phyloP scores from a whole-genome alignment of 2,329 filamentous ascomycete genomes.

The Mycosphaerella sp. region DNA sequence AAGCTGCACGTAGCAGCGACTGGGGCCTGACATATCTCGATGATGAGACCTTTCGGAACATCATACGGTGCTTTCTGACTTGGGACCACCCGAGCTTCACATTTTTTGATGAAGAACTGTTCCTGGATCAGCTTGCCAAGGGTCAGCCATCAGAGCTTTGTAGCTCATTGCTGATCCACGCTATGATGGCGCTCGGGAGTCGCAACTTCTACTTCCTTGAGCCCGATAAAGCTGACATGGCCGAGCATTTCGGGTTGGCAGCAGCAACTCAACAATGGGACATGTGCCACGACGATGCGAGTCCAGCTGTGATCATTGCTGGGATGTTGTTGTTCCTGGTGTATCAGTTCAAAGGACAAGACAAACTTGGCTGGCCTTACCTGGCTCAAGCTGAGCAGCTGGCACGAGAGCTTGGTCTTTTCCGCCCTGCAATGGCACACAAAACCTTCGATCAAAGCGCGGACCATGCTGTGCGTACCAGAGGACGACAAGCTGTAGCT shows the following conservation, averaged over 20 bases:
- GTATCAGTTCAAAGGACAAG: neutral
- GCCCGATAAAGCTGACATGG: neutral
- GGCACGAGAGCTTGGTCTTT: neutral
- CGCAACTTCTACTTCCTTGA: neutral
- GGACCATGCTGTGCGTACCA: neutral
- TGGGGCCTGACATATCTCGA: neutral
- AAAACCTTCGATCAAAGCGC: neutral
- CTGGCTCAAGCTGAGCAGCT: neutral
- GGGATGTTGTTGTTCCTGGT: neutral
- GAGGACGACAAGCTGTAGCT: neutral
- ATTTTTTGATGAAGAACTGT: neutral
- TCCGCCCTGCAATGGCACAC: constrained; percentile 1
- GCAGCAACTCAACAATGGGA: neutral
- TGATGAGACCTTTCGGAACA: neutral
- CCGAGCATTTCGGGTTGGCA: neutral
- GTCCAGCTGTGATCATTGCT: neutral
- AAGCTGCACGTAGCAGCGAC: neutral
- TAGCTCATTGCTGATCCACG: neutral
- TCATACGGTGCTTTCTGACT: neutral
- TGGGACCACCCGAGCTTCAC: constrained; percentile 1
- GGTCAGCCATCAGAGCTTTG: neutral
- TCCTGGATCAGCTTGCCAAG: neutral
- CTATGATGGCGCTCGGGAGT: neutral
- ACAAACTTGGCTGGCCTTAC: constrained; percentile 3
- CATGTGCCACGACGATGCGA: neutral